A percentile compares a stretch with the other conserved stretches of the same genome.
Evolutionary conservation across 495 filamentous ascomycete genomes (phyloP).

Genomic region (Bryoglossum gracile): DNA sequence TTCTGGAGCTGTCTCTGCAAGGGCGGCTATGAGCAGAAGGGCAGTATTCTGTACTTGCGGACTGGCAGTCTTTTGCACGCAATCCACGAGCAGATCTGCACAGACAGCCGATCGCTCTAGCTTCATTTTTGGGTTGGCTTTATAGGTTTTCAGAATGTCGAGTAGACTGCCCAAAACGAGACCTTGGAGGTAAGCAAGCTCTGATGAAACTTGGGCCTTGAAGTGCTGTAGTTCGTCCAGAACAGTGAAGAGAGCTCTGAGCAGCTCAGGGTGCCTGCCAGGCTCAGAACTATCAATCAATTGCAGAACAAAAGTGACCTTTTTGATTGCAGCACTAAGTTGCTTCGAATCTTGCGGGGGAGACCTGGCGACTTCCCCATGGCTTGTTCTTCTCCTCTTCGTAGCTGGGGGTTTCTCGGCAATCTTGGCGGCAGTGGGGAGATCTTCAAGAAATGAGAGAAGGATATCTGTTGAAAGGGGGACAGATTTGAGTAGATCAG

Average conservation of each 20-base stretch:
- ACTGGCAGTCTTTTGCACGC: constrained; percentile 78
- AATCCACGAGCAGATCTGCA: constrained; percentile 82
- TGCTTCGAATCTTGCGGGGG: constrained; percentile 37
- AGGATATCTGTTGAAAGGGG: constrained; percentile 65
- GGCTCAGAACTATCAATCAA: constrained; percentile 71
- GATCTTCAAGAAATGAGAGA: constrained; percentile 56
- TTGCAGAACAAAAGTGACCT: constrained; percentile 81
- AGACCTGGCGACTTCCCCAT: constrained; percentile 43
- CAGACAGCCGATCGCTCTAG: constrained; percentile 70
- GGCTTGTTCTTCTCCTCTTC: constrained; percentile 71
- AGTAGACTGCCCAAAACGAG: constrained; percentile 69
- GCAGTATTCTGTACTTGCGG: constrained; percentile 89
- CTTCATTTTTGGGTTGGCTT: constrained; percentile 48
- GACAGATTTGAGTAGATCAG: constrained; percentile 60
- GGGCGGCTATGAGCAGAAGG: constrained; percentile 74
- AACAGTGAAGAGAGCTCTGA: constrained; percentile 69
- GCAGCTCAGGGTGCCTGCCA: constrained; percentile 61
- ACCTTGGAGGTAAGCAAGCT: constrained; percentile 79
- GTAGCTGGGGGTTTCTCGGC: constrained; percentile 55
- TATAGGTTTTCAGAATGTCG: constrained; percentile 68
- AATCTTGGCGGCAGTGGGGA: constrained; percentile 57
- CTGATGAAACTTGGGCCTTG: constrained; percentile 59
- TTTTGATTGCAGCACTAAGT: constrained; percentile 54
- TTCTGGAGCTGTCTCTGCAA: constrained; percentile 80
- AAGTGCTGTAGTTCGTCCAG: constrained; percentile 80